Base-by-base conservation (phyloP, 2,329 filamentous ascomycete species). In the Aspergillus novoparasiticus region DNA sequence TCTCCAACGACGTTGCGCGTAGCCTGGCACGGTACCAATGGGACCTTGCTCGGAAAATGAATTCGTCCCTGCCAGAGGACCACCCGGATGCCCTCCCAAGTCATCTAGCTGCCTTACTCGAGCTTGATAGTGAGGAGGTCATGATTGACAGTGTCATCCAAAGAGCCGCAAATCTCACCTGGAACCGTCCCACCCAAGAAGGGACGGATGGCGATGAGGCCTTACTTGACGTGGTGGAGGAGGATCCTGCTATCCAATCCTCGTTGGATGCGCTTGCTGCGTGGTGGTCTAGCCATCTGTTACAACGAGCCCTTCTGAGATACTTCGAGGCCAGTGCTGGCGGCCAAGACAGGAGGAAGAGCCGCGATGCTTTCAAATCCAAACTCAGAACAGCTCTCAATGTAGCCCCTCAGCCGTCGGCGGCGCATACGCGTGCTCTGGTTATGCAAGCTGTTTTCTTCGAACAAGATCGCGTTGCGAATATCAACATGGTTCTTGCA, bases 201-300 rank as follows among this genome's bases (percentile, higher is more conserved):
- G 87, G 89, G 34, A 85, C 88, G 0, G 80, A 84, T 50, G 82
- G 85, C 3, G 82, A 84, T 26, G 90, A 92, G 66, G 87, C 90
- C 58, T 88, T 91, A 55, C 90, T 96, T 84, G 91, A 96, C 73
- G 85, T 87, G 6, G 92, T 97, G 1, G 91, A 95, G 3, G 91
- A 95, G 63, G 94, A 97, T 72, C 87, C 88, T 58, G 90, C 93
- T 3, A 91, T 97, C 64, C 88, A 91, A 58, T 95, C 92, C 21
- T 92, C 94, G 0, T 86, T 97, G 68, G 94, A 97, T 76, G 93
- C 93, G 14, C 87, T 97, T 58, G 92, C 94, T 8, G 92, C 94
- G 2, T 97, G 94, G 94, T 95, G 89, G 82, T 96, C 94, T 0
- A 92, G 88, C 66, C 84, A 90, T 60, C 83, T 87, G 14, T 80